Conservation (phyloP, 352 stramenopile species). For the Globisporangium uncinulatum region DNA sequence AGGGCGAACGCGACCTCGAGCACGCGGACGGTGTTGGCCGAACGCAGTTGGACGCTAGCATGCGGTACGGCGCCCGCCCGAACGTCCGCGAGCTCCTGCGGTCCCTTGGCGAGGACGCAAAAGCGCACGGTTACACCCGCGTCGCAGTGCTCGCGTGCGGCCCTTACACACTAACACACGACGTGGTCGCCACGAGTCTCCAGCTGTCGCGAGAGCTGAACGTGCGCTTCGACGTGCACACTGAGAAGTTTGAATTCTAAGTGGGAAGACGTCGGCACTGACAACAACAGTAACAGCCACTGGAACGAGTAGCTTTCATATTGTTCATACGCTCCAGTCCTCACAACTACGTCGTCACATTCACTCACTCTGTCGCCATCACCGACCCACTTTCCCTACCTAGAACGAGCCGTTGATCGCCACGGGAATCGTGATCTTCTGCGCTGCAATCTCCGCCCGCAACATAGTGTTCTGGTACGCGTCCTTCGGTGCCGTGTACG, state of each 20-base stretch:
- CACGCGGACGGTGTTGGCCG: background rate
- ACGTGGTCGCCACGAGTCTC: background rate
- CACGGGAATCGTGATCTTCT: conserved; percentile 10
- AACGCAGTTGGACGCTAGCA: background rate
- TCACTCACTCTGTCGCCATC: background rate
- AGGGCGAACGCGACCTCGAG: conserved; percentile 20
- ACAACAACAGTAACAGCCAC: too few species aligned
- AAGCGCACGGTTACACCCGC: background rate
- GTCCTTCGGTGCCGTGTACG: conserved; percentile 6
- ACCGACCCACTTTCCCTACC: background rate
- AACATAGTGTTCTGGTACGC: conserved; percentile 10
- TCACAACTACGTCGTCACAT: background rate
- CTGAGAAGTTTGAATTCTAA: conserved; percentile 1
- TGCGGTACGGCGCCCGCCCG: background rate
- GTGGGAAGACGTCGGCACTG: background rate
- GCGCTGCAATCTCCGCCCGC: conserved; percentile 2
- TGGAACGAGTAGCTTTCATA: background rate
- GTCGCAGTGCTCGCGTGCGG: conserved; percentile 1
- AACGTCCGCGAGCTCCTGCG: background rate
- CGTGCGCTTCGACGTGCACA: background rate
- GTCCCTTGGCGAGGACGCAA: background rate
- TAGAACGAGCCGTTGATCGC: conserved; percentile 8
- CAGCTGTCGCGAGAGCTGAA: background rate
- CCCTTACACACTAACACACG: background rate
- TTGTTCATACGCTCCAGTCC: background rate